Base-by-base conservation (phyloP, 129 eudicot species). In the Oenanthe sinensis region DNA sequence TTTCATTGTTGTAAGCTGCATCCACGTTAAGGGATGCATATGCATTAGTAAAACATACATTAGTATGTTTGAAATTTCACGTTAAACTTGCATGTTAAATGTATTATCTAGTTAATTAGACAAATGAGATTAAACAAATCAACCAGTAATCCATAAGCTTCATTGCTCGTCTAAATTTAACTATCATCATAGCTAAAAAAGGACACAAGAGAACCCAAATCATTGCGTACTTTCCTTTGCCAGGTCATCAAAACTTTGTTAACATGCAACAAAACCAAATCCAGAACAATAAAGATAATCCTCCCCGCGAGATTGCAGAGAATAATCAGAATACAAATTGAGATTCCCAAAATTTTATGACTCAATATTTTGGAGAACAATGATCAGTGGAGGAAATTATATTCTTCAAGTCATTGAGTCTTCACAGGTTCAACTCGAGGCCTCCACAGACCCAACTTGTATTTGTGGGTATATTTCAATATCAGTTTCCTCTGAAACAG, bases 401-500 rank as follows among this genome's bases (percentile, higher is more conserved):
- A 43, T 12, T 43, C 14, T 11, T 6, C 54, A 60, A 54, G 15
- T 74, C 78, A 74, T 17, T 75, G 77, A 37, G 85, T 54, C 76
- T 86, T 86, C 48, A 86, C 79, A 43, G 82, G 80, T 68, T 76
- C 83, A 45, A 83, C 87, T 70, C 88, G 71, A 15, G 92, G 92
- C 79, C 92, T 86, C 90, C 90, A 88, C 14, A 88, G 86, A 70
- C 92, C 90, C 76, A 88, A 74, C 80, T 85, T 77, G 69, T 88
- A 88, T 80, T 88, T 86, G 88, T 88, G 88, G 17, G 89, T 79
- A 78, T 79, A 77, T 82, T 84, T 86, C 84, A 88, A 50, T 70
- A 88, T 88, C 85, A 88, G 82, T 86, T 88, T 88, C 77, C 92
- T 88, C 92, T 88, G 89, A 82, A 74, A 82, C 36, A 52, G 52